A percentile compares a stretch with the other conserved stretches of the same genome.
Evolutionary conservation across 2,329 filamentous ascomycete genomes (phyloP).

Genomic region (Cercospora zeina): DNA sequence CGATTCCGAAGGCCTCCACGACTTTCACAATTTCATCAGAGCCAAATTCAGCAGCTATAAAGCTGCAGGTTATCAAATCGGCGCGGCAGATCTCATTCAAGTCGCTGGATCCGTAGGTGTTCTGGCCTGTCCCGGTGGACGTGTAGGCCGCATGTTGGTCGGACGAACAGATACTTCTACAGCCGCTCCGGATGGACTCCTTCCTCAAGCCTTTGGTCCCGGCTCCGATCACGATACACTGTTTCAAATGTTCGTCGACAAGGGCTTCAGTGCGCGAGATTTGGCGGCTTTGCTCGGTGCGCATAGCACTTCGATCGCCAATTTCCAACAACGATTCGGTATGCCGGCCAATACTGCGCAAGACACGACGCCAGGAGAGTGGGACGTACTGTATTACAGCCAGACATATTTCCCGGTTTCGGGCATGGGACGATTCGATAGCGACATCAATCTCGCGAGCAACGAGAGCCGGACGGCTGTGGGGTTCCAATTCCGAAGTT

Average conservation of each 20-base stretch:
- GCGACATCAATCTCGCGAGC: conserved; percentile 38
- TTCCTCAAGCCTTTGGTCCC: conserved; percentile 48
- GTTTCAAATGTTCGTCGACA: conserved; percentile 52
- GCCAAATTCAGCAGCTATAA: conserved; percentile 41
- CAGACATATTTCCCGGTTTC: conserved; percentile 35
- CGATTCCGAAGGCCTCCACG: conserved; percentile 51
- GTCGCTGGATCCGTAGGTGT: conserved; percentile 51
- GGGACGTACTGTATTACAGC: conserved; percentile 55
- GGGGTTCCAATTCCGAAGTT: conserved; percentile 31
- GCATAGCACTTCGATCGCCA: conserved; percentile 54
- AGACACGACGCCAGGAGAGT: conserved; percentile 53
- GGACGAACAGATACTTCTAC: conserved; percentile 50
- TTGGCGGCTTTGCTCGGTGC: conserved; percentile 58
- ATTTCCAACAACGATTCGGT: conserved; percentile 35
- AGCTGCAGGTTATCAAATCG: conserved; percentile 37
- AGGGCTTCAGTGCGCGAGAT: conserved; percentile 54
- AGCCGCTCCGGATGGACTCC: conserved; percentile 47
- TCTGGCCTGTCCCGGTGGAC: conserved; percentile 55
- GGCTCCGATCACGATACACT: conserved; percentile 44
- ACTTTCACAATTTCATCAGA: conserved; percentile 46
- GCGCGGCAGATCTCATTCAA: conserved; percentile 58
- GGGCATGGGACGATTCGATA: conserved; percentile 37
- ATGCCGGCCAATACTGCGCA: conserved; percentile 44
- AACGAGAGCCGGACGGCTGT: conserved; percentile 23
- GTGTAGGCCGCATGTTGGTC: conserved; percentile 53